Evolutionary conservation across 2,329 filamentous ascomycete species (phyloP), one percentile per base, ranked within the genome.

Genomic region (Torrubiella hemipterigena): DNA sequence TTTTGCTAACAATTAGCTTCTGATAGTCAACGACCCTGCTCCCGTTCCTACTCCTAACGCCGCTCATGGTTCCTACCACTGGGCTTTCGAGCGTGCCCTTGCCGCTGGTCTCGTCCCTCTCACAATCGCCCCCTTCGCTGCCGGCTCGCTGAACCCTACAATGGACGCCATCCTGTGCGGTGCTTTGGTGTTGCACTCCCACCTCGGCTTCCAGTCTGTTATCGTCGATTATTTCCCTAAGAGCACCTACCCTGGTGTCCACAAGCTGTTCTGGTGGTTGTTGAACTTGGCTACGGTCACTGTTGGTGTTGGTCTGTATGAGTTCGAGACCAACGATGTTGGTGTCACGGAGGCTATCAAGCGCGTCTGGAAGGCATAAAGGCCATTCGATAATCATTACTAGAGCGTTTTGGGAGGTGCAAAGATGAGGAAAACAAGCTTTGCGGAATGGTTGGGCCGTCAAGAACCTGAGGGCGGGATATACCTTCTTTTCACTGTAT

Each of bases 321-420:
- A 96, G 60, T 96, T 96, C 49, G 91, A 98, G 77, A 98, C 91
- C 19, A 96, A 95, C 52, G 91, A 98, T 46, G 85, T 98, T 31
- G 91, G 91, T 43, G 58, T 98, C 37, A 94, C 86, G 7, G 89
- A 93, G 69, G 80, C 78, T 19, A 69, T 95, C 43, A 85, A 81
- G 70, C 74, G 81, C 52, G 65, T 96, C 40, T 98, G 91, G 91
- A 83, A 70, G 50, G 89, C 91, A 49, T 84, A 63, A 48, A 37
- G 27, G 32, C 10, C n/a, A 22, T 23, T 15, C 11, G 23, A 16
- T 12, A 13, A 25, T 14, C 30, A 17, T 24, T 16, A 18, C 12
- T 18, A 12, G 17, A 18, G n/a, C 7, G 11, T 16, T 15, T 17
- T n/a, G 14, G 17, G 10, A n/a, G 9, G 9, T 29, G 27, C 16